Evolutionary conservation across 139 green algal genomes (phyloP).

Genomic region (Micractinium conductrix): DNA sequence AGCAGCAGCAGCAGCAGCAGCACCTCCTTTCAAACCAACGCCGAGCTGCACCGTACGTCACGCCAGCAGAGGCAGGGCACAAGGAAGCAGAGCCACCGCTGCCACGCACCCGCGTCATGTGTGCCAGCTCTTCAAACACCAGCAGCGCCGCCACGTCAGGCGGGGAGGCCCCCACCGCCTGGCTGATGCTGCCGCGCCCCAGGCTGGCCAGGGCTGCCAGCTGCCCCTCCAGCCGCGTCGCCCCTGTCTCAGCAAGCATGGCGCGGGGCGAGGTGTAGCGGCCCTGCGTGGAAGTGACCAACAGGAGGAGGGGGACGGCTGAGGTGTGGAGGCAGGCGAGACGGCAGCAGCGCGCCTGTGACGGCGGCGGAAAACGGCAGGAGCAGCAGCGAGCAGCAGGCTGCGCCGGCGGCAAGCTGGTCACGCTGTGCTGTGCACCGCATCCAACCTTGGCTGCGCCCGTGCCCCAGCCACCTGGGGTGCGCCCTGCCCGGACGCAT

Average conservation of each 20-base stretch:
- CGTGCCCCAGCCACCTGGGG: background rate
- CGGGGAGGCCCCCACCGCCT: constrained; percentile 21
- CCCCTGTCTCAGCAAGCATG: no score
- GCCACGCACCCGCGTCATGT: constrained; percentile 37
- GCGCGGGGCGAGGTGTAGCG: background rate
- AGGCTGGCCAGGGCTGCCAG: background rate
- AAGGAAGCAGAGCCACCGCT: background rate
- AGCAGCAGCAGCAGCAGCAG: no score
- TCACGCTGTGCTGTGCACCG: no score
- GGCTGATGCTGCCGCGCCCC: constrained; percentile 29
- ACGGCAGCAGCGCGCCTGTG: no score
- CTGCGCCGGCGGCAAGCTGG: no score
- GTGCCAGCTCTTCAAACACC: constrained; percentile 46
- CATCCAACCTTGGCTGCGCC: no score
- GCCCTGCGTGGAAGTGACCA: background rate
- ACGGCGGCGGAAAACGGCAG: no score
- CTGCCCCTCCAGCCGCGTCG: background rate
- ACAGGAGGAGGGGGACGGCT: background rate
- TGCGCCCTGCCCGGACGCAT: constrained; percentile 4
- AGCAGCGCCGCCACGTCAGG: constrained; percentile 42
- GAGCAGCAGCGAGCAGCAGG: background rate
- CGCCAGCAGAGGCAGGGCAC: no score
- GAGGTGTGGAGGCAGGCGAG: no score
- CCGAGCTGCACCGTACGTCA: no score
- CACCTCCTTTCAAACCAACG: no score